Base-by-base conservation (phyloP, 129 eudicot genomes). In the Flaveria brownii region DNA sequence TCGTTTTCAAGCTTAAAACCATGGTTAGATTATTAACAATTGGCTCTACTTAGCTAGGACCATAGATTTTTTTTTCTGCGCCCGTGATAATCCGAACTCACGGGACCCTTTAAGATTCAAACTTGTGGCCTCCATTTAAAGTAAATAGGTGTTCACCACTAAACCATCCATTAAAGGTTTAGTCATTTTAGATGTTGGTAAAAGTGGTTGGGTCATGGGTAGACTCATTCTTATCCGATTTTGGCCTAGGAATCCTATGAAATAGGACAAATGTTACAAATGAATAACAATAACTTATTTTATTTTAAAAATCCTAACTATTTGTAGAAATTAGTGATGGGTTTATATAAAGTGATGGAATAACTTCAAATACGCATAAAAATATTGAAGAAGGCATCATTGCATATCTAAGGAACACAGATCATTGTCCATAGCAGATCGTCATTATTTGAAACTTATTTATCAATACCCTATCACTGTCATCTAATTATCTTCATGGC, bases 401-500 rank as follows among this genome's bases (percentile, higher is more conserved):
- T 61, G 5, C 12, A 26, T 33, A 75, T 77, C 51, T 47, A 30
- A 30, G 36, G 36, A 30, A 30, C 36, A 30, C 36, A 30, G 4
- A 30, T 30, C 36, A 30, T 30, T 30, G 5, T 30, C 36, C 36
- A 30, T 30, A 6, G 33, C 79, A n/a, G 22, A 30, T 47, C 18
- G 11, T 65, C 22, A 4, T 18, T 47, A 10, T 33, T 33, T 20
- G 16, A 46, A 62, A 16, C 71, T 55, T 54, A 68, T 66, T 36
- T 33, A 49, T 76, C 43, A 23, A 51, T 20, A 66, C 65, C 2
- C 20, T 23, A 20, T 57, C 63, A 12, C 47, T 18, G 61, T 25
- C 63, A 39, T 50, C 26, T 50, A 14, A 18, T 15, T 36, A 46
- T 78, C 72, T 78, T 71, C 17, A 61, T 30, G 30, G 16, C 30